Percentiles rank a stretch among this genome's conserved stretches.
phyloP scores from a whole-genome alignment of 371 early-diverging fungal genomes.

The Haplosporangium sp. region DNA sequence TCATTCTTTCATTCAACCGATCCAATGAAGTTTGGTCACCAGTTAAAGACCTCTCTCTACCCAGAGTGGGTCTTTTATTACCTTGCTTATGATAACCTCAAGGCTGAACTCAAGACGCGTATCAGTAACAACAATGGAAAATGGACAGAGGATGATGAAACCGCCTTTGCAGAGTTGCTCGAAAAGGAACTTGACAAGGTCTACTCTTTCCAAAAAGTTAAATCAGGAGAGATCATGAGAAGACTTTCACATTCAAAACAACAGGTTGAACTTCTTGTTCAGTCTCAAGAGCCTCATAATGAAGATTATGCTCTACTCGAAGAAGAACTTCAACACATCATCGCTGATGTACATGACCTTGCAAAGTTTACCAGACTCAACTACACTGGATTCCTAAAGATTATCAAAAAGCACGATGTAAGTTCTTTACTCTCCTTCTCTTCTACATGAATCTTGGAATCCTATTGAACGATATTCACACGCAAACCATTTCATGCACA shows the following conservation, averaged over 20 bases:
- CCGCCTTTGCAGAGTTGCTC: slow-evolving; percentile 86
- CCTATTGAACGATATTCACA: neutral
- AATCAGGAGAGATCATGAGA: slow-evolving; percentile 88
- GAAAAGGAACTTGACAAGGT: slow-evolving; percentile 96
- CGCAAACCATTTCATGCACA: neutral
- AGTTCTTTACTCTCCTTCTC: slow-evolving; percentile 16
- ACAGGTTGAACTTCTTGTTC: slow-evolving; percentile 62
- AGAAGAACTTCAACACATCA: slow-evolving; percentile 84
- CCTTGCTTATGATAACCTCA: slow-evolving; percentile 92
- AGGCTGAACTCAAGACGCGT: slow-evolving; percentile 78
- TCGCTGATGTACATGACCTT: slow-evolving; percentile 91
- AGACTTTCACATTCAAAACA: slow-evolving; percentile 83
- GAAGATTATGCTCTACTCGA: slow-evolving; percentile 75
- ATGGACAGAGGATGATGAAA: slow-evolving; percentile 86
- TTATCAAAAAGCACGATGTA: slow-evolving; percentile 96
- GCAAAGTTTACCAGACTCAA: slow-evolving; percentile 95
- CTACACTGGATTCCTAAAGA: slow-evolving; percentile 96
- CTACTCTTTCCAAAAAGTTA: slow-evolving; percentile 89
- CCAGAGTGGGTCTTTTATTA: slow-evolving; percentile 94
- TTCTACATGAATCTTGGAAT: slow-evolving; percentile 7
- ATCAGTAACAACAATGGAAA: slow-evolving; percentile 50
- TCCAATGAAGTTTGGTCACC: slow-evolving; percentile 95
- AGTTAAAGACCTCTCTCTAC: slow-evolving; percentile 83
- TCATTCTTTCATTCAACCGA: slow-evolving; percentile 5
- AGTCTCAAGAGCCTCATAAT: slow-evolving; percentile 62